phyloP scores from a whole-genome alignment of 768 basidiomycete species.

The Sporobolomyces pararoseus region DNA sequence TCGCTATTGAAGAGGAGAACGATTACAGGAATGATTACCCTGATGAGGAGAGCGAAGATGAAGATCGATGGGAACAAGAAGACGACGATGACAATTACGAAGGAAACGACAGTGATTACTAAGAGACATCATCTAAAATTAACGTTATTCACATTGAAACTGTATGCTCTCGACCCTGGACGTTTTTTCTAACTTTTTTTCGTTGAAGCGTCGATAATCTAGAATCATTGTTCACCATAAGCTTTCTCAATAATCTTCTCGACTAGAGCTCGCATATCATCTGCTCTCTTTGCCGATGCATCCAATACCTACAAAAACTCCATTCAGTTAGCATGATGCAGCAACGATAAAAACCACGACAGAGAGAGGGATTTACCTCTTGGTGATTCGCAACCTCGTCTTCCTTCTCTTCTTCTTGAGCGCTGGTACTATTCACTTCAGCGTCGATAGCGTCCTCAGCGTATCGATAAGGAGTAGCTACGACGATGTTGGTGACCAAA shows the following conservation, averaged over 20 bases:
- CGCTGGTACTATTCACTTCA: constrained; percentile 60
- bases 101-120: constrained; percentile 10
- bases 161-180: no score
- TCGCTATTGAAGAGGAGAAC: constrained; percentile 36
- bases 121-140: no score
- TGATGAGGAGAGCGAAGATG: constrained; percentile 24
- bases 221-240: no score
- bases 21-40: constrained; percentile 46
- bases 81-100: constrained; percentile 7
- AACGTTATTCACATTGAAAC: no score
- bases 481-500: constrained; percentile 79
- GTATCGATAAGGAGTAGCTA: constrained; percentile 65
- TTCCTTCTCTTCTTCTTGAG: neutral
- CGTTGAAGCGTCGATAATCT: no score
- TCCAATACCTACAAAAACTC: constrained; percentile 58
- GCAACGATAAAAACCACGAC: no score
- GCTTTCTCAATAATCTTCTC: constrained; percentile 56
- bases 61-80: neutral
- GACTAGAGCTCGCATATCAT: constrained; percentile 68
- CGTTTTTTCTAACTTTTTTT: no score
- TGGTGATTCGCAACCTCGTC: constrained; percentile 41
- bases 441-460: constrained; percentile 71
- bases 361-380: constrained; percentile 35
- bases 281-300: constrained; percentile 64
- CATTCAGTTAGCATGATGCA: constrained; percentile 59